Base-by-base conservation (phyloP, 345 rosid species). In the Jatropha curcas region DNA sequence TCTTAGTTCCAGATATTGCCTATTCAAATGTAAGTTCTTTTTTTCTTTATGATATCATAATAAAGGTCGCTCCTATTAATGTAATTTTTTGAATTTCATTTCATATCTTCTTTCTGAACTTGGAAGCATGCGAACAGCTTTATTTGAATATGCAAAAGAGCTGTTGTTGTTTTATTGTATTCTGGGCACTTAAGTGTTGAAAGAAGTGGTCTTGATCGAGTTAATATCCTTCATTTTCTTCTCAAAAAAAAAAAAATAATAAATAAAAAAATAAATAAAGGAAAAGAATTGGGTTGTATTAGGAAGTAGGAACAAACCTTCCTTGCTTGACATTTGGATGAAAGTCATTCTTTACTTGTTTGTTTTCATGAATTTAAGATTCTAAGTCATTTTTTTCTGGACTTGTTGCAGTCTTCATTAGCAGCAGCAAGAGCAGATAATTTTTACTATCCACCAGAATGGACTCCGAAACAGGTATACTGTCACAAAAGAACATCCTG, bases 371-470 rank as follows among this genome's bases (percentile, higher is more conserved):
- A 37, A 30, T 27, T 65, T 27, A 65, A 43, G 22, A 4, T 52
- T 37, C 56, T 37, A 61, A 77, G 60, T 55, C 1, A 17, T 6
- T 51, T 28, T 55, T 5, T 66, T 65, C 1, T 76, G 51, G 71
- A 50, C 37, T 71, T 75, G 13, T 59, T 86, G 86, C 85, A 91
- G 99, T 96, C 99, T 83, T 81, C 98, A 4, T 86, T 96, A 70
- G 92, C 98, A 71, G 98, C 97, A 60, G 99, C 98, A 17, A 88
- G 99, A 83, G 98, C 98, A 2, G 97, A 96, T 73, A 91, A 96
- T 82, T 96, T 91, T 75, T 96, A 96, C 85, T 91, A 90, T 68
- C 98, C 98, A 3, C 98, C 96, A 55, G 96, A 96, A 91, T 96
- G 96, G 98, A 82, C 90, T 52, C 98, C 97, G 0, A 83, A 89